phyloP scores from a whole-genome alignment of 2,329 filamentous ascomycete species.

The Westerdykella sp. region DNA sequence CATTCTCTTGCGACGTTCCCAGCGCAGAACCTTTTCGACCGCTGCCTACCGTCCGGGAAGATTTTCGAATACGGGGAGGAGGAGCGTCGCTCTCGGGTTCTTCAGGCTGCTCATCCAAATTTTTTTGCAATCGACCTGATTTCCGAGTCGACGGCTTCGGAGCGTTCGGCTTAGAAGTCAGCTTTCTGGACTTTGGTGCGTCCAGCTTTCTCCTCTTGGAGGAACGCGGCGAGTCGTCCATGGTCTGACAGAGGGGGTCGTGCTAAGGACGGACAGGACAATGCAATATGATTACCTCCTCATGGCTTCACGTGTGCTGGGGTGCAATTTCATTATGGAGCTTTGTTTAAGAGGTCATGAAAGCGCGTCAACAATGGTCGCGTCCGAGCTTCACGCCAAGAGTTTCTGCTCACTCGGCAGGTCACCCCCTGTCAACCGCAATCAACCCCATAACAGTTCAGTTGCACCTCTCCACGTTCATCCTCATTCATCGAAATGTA shows the following conservation, averaged over 20 bases:
- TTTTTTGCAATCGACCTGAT: constrained; percentile 10
- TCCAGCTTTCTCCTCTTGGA: constrained; percentile 35
- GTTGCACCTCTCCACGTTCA: too few relatives aligned
- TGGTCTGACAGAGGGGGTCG: constrained; percentile 3
- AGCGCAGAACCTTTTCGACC: not conserved
- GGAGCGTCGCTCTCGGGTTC: not conserved
- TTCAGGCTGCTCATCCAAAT: constrained; percentile 1
- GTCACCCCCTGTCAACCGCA: too few relatives aligned
- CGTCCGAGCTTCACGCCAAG: too few relatives aligned
- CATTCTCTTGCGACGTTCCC: constrained; percentile 3
- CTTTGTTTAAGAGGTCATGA: too few relatives aligned
- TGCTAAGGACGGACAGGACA: too few relatives aligned
- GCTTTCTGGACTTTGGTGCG: constrained; percentile 17
- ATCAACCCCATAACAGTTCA: too few relatives aligned
- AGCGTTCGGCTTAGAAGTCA: constrained; percentile 9
- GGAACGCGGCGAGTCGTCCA: constrained; percentile 33
- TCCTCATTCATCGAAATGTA: too few relatives aligned
- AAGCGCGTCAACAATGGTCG: too few relatives aligned
- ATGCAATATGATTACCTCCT: too few relatives aligned
- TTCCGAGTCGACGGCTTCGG: constrained; percentile 4
- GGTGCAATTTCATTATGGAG: too few relatives aligned
- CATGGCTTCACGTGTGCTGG: too few relatives aligned
- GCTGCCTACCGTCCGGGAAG: not conserved
- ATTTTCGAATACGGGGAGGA: not conserved
- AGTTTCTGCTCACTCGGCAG: too few relatives aligned